Evolutionary conservation across 371 early-diverging fungal species (phyloP).

Genomic region (Haplosporangium sp.): DNA sequence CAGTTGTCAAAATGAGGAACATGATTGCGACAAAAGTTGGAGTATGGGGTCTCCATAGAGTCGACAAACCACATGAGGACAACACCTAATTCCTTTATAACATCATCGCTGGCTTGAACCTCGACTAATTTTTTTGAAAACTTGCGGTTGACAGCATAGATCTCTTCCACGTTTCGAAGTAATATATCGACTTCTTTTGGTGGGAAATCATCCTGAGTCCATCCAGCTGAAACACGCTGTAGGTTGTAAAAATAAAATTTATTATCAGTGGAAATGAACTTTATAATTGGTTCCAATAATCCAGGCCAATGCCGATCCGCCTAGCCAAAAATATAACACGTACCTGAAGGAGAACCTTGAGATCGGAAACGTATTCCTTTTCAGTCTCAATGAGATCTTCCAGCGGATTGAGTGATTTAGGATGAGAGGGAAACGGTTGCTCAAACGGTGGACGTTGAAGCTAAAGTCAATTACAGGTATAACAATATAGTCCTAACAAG

Average conservation of each 20-base stretch:
- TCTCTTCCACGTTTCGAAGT: conserved; percentile 51
- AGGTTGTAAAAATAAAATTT: not conserved
- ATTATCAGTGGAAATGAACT: not conserved
- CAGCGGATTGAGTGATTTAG: conserved; percentile 45
- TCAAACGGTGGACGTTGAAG: conserved; percentile 50
- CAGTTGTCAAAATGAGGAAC: conserved; percentile 53
- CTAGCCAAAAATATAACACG: not conserved
- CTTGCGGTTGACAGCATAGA: conserved; percentile 53
- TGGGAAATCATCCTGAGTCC: conserved; percentile 54
- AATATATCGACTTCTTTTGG: conserved; percentile 52
- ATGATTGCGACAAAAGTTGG: conserved; percentile 54
- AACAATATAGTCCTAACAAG: not conserved
- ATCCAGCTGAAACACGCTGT: conserved; percentile 55
- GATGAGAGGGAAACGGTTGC: conserved; percentile 38
- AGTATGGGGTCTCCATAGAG: conserved; percentile 51
- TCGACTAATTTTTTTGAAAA: conserved; percentile 47
- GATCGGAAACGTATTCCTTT: conserved; percentile 51
- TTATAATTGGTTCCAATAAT: too few species aligned
- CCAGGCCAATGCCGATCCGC: not conserved
- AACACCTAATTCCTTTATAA: conserved; percentile 34
- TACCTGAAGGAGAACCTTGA: conserved; percentile 55
- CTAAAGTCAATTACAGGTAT: conserved; percentile 11
- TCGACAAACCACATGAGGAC: conserved; percentile 55
- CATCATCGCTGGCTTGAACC: conserved; percentile 31
- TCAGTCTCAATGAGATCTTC: conserved; percentile 53